phyloP scores from a whole-genome alignment of 305 asterid species.

The Stenogyne calaminthoides region DNA sequence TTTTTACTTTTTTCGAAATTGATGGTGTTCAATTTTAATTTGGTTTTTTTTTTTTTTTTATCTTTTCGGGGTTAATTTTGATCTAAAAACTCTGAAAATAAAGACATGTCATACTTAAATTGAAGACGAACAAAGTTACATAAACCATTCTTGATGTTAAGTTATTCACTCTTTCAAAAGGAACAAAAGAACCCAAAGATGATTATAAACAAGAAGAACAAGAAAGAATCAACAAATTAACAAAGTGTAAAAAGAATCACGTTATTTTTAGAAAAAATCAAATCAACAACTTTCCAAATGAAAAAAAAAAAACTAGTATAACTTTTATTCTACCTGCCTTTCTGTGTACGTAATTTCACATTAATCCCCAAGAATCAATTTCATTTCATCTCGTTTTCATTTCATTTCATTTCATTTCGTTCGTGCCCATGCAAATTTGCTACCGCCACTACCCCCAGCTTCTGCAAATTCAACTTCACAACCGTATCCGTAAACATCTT shows the following conservation, averaged over 20 bases:
- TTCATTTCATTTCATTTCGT: slow-evolving; percentile 21
- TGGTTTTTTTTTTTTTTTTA: no score
- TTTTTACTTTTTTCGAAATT: no score
- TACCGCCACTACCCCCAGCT: slow-evolving; percentile 64
- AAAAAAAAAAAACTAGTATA: not conserved
- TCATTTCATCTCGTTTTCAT: no score
- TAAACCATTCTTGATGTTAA: no score
- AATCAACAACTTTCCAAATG: not conserved
- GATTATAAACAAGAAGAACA: not conserved
- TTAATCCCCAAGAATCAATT: not conserved
- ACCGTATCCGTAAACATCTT: slow-evolving; percentile 82
- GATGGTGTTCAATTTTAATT: no score
- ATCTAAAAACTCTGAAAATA: no score
- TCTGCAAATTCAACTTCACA: slow-evolving; percentile 77
- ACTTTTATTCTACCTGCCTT: slow-evolving; percentile 17
- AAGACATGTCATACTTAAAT: no score
- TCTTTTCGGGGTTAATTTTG: no score
- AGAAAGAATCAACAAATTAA: not conserved
- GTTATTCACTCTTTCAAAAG: not conserved
- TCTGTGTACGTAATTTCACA: not conserved
- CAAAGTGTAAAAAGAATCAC: not conserved
- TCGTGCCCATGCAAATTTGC: slow-evolving; percentile 37
- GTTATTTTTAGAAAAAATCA: not conserved
- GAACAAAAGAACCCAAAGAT: not conserved
- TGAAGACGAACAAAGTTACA: no score